phyloP scores from a whole-genome alignment of 75 land plant species.

The Pseudotsuga menziesii region DNA sequence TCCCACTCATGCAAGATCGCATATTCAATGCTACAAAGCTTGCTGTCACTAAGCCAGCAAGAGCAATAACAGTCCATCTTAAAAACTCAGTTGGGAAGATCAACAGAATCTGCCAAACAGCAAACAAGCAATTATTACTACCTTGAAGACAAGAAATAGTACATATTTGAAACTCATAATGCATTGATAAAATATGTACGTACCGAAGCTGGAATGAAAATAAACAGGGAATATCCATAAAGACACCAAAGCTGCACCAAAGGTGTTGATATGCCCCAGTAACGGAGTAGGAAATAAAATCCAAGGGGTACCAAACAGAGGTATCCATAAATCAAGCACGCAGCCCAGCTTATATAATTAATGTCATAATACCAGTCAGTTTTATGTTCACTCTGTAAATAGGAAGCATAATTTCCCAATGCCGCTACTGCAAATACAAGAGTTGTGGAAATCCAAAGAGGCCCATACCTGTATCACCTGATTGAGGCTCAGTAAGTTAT shows the following conservation, averaged over 20 bases:
- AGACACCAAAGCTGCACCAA: conserved; percentile 66
- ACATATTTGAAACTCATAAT: background rate
- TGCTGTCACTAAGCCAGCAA: conserved; percentile 43
- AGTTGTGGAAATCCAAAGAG: conserved; percentile 68
- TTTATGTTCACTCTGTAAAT: conserved; percentile 24
- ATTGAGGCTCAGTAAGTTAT: background rate
- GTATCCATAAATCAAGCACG: conserved; percentile 47
- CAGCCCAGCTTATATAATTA: conserved; percentile 54
- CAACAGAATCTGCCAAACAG: conserved; percentile 42
- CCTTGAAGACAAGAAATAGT: background rate
- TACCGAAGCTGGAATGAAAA: conserved; percentile 47
- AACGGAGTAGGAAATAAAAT: conserved; percentile 58
- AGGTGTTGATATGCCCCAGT: conserved; percentile 43
- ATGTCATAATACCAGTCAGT: conserved; percentile 60
- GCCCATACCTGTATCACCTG: conserved; percentile 52
- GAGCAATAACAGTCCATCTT: conserved; percentile 53
- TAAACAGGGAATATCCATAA: conserved; percentile 75
- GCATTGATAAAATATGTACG: conserved; percentile 14
- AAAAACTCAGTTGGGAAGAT: conserved; percentile 55
- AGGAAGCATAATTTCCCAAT: conserved; percentile 69
- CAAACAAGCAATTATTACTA: background rate
- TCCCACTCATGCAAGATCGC: conserved; percentile 29
- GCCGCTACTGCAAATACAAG: conserved; percentile 54
- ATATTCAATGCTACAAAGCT: conserved; percentile 55
- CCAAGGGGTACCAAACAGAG: conserved; percentile 45